Evolutionary conservation across 1,284 basidiomycete species (phyloP), one percentile per base, ranked within the genome.

Genomic region (Vanrija sp.): DNA sequence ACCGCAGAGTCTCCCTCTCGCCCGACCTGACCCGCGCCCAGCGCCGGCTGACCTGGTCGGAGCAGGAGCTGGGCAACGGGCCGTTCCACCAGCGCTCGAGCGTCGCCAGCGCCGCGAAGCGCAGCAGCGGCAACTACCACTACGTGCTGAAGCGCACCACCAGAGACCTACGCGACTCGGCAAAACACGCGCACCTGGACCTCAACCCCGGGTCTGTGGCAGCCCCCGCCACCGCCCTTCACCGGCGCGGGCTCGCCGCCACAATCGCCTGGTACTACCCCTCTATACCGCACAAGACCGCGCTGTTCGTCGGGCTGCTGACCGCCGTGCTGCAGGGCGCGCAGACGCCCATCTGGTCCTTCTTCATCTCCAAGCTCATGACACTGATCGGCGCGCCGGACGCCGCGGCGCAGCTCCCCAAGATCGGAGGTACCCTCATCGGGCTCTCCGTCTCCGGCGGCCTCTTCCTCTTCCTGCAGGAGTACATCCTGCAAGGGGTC

Each of bases 311-410:
- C 45, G 93, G 91, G 6, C 75, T 94, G 16, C 1, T 84, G 53
- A 69, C 83, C 31, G 85, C 84, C 51, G 61, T 92, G 31, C 72
- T 82, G 31, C 86, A 85, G 56, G 94, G 94, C 22, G 81, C 86
- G 0, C 84, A 88, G 78, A 95, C 90, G 0, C 95, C 95, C 0
- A 64, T 95, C 42, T 98, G 98, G 79, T 94, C 94, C 0, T 91
- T 82, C 78, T 81, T 92, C 60, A 84, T 98, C 57, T 88, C 91
- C 12, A 82, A 83, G 27, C 82, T 98, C 23, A 82, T 98, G 64
- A 84, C 84, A 63, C 82, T 87, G 58, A 85, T 89, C 46, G 89
- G 88, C 20, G 80, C 79, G 25, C 73, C 78, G 6, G 76, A 85
- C 63, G 83, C 83, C 8, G 82, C 78, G 1, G 80, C 91, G 61